Evolutionary conservation across 257 asterid species (phyloP).

Genomic region (Penstemon barbatus): DNA sequence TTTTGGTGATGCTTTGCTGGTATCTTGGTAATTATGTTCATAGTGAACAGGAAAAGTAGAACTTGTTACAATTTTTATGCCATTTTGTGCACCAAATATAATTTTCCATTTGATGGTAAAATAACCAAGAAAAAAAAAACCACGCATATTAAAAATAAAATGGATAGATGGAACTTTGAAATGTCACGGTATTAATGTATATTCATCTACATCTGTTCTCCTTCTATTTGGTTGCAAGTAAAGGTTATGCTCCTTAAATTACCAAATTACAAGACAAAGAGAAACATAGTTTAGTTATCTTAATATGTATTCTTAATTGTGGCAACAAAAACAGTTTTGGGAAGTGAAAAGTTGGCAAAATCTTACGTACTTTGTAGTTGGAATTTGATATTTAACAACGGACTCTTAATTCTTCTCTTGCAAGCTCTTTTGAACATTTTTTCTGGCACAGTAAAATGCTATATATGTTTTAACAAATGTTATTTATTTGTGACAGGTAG

Average conservation of each 20-base stretch:
- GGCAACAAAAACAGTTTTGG: conserved; percentile 4
- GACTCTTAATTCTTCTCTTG: not conserved
- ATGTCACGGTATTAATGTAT: not conserved
- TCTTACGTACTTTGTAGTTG: not conserved
- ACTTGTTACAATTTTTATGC: conserved; percentile 11
- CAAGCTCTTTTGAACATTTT: not conserved
- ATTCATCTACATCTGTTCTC: not conserved
- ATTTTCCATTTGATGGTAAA: not conserved
- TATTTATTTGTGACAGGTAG: conserved; percentile 48
- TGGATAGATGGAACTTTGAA: not conserved
- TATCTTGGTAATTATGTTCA: conserved; percentile 21
- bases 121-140: not conserved
- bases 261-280: not conserved
- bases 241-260: not conserved
- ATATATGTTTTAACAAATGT: conserved; percentile 15
- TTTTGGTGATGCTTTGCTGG: conserved; percentile 16
- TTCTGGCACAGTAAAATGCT: not conserved
- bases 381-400: conserved; percentile 10
- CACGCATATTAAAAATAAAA: too few species aligned
- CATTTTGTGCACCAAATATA: not conserved
- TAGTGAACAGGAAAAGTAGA: not conserved
- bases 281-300: not conserved
- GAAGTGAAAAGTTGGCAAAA: conserved; percentile 6
- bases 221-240: conserved; percentile 9
- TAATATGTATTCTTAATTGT: conserved; percentile 8